phyloP scores from a whole-genome alignment of 1,284 basidiomycete genomes.

The Marasmius sp. region DNA sequence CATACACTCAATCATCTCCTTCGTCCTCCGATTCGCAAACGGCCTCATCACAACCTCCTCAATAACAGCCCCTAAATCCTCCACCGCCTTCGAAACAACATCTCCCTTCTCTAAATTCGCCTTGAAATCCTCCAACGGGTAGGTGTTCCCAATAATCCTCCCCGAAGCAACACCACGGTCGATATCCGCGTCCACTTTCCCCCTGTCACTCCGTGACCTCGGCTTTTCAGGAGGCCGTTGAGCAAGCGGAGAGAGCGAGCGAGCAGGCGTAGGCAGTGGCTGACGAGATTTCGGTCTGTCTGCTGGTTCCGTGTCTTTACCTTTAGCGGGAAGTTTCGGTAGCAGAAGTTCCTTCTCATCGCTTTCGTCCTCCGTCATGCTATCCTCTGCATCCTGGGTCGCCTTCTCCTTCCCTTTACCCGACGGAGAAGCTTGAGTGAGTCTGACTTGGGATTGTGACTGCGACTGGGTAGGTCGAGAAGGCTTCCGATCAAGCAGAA shows the following conservation, averaged over 20 bases:
- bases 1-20: constrained; percentile 77
- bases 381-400: constrained; percentile 28
- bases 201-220: neutral
- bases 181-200: constrained; percentile 11
- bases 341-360: constrained; percentile 29
- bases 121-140: constrained; percentile 76
- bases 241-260: constrained; percentile 40
- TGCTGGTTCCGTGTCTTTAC: constrained; percentile 7
- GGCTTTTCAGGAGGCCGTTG: neutral
- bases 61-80: constrained; percentile 73
- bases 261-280: constrained; percentile 49
- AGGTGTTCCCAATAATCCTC: constrained; percentile 70
- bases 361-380: constrained; percentile 47
- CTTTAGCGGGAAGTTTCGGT: constrained; percentile 15
- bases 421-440: constrained; percentile 17
- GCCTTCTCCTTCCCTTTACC: constrained; percentile 26
- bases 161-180: constrained; percentile 48
- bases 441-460: constrained; percentile 16
- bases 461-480: constrained; percentile 24
- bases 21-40: constrained; percentile 63
- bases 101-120: constrained; percentile 70
- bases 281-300: constrained; percentile 12
- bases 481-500: constrained; percentile 58
- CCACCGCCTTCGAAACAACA: constrained; percentile 78
- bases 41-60: constrained; percentile 68